Base-by-base conservation (phyloP, 129 eudicot species). In the Chrysanthemum makinoi region DNA sequence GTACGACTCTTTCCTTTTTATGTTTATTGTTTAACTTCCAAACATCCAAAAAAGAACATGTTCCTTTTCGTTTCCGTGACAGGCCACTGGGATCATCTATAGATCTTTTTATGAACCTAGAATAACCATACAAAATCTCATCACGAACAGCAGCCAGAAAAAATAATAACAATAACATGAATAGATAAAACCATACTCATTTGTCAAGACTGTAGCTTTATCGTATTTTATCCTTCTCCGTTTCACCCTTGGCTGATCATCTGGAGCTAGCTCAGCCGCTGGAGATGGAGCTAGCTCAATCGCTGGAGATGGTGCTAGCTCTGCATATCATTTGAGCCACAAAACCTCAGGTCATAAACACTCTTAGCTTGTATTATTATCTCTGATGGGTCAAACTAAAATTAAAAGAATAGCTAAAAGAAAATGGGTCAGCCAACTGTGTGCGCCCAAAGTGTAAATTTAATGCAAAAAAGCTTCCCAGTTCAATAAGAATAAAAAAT, bases 141-240 rank as follows among this genome's bases (percentile, higher is more conserved):
- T 50, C 33, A 75, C 47, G 20, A 68, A 28, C 15, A 20, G 50
- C 16, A 26, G 35, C 14, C 26, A 49, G 46, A 6, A 13, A 30
- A 65, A 33, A 58, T 33, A 20, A 28, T 28, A 6, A 14, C 16
- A 43, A 63, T 12, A 44, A 26, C 4, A 14, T 50, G n/a, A 19
- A 47, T 1, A 30, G 8, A 35, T 8, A 64, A 53, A 33, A 1
- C 17, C 84, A 44, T 84, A 88, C 96, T 66, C 57, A 4, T 94
- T 94, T 46, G 83, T 78, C 81, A 94, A 75, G 22, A 87, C 96
- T 18, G 86, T 72, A 8, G 73, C 26, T 76, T 82, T 49, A 77
- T 94, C 99, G 15, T 57, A 94, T 52, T 12, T 76, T 58, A 65
- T 82, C 80, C 76, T 90, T 79, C 81, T 80, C 64, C 81, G 88